Percentiles rank a stretch among this genome's conserved stretches.
Evolutionary conservation across 148 eudicot species (phyloP).

Genomic region (Rhododendron vialii): DNA sequence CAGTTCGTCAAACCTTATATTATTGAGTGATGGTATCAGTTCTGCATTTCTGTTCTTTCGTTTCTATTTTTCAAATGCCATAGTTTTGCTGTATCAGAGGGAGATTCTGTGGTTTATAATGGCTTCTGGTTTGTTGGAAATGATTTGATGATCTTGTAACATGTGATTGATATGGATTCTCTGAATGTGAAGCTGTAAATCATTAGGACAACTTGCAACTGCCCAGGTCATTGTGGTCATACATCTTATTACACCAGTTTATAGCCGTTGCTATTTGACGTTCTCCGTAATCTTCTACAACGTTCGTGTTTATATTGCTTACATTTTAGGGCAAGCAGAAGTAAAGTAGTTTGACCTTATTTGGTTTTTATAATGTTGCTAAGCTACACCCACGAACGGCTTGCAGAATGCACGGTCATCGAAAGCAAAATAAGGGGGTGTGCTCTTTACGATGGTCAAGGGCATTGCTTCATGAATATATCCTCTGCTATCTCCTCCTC

Average conservation of each 20-base stretch:
- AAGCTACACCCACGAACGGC: too few relatives aligned
- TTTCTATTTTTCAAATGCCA: too few relatives aligned
- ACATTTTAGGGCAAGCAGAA: constrained; percentile 40
- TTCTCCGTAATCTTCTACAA: constrained; percentile 47
- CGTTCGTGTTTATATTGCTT: constrained; percentile 70
- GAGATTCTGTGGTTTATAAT: too few relatives aligned
- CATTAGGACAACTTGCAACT: constrained; percentile 62
- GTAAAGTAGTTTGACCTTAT: constrained; percentile 33
- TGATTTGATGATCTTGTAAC: background rate
- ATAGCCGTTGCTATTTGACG: constrained; percentile 65
- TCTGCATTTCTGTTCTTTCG: too few relatives aligned
- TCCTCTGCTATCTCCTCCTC: background rate
- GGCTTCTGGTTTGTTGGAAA: background rate
- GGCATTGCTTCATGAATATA: background rate
- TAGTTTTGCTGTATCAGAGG: too few relatives aligned
- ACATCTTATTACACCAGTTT: constrained; percentile 60
- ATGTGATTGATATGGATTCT: background rate
- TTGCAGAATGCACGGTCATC: background rate
- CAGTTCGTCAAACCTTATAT: too few relatives aligned
- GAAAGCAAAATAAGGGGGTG: background rate
- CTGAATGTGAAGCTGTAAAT: constrained; percentile 58
- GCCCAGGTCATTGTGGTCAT: constrained; percentile 96
- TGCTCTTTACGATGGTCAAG: background rate
- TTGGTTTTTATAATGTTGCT: background rate
- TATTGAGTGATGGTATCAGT: too few relatives aligned